Conservation (phyloP, 345 rosid species). For the Chamaenerion angustifolium region DNA sequence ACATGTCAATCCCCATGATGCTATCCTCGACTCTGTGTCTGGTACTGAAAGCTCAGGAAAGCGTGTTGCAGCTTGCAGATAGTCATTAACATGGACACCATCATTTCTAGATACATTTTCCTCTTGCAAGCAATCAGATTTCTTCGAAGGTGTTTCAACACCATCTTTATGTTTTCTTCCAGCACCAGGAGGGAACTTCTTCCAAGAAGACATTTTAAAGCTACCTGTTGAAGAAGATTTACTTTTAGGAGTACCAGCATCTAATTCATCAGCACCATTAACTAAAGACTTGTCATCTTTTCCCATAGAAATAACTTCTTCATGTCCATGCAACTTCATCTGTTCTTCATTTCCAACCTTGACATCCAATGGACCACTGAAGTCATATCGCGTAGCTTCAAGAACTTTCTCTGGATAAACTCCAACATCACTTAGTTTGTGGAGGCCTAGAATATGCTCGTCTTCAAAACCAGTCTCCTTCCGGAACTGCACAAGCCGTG, state of each 20-base stretch:
- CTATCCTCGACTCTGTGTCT: conserved; percentile 30
- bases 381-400: conserved; percentile 43
- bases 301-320: conserved; percentile 18
- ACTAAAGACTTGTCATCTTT: conserved; percentile 23
- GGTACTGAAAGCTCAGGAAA: conserved; percentile 20
- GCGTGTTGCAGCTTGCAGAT: conserved; percentile 33
- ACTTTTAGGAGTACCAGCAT: conserved; percentile 62
- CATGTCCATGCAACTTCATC: conserved; percentile 23
- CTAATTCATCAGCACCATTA: conserved; percentile 25
- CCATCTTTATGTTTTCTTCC: conserved; percentile 47
- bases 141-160: conserved; percentile 35
- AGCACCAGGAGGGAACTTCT: conserved; percentile 75
- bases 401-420: conserved; percentile 68
- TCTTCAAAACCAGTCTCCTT: conserved; percentile 82
- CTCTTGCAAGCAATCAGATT: conserved; percentile 15
- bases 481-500: conserved; percentile 90
- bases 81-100: conserved; percentile 30
- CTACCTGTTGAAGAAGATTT: conserved; percentile 61
- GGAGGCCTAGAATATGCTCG: conserved; percentile 64
- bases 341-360: conserved; percentile 29
- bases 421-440: conserved; percentile 85
- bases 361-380: conserved; percentile 28
- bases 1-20: conserved; percentile 53
- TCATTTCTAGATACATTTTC: conserved; percentile 31
- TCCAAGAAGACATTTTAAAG: conserved; percentile 89